Base-by-base conservation (phyloP, 208 protist species). In the Trypanosoma cruzi region DNA sequence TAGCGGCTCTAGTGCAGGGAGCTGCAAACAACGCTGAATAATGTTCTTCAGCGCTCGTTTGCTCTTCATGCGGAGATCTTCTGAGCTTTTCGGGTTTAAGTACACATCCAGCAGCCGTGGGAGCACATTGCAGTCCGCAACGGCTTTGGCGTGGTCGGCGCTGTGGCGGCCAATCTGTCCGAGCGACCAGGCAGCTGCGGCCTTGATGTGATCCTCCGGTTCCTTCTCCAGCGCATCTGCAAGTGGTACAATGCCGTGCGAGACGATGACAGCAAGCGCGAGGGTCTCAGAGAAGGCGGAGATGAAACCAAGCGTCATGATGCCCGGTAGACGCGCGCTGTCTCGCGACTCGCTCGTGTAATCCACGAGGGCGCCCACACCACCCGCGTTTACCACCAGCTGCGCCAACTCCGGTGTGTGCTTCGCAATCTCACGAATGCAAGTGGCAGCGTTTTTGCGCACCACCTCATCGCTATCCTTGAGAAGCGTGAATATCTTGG, bases 221-320 rank as follows among this genome's bases (percentile, higher is more conserved):
- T 98, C 95, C 59, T 63, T 74, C 50, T 98, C 95, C 26, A 99
- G 84, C 7, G 96, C 92, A 42, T 95, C 74, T 8, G 95, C 90
- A 2, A 99, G 79, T 0, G 97, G 96, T 29, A 78, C 69, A 36
- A 99, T 92, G 32, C 96, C 98, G 66, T 97, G 94, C 5, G 88
- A 82, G 10, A 98, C 93, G 70, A 99, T 98, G 31, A 99, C 93
- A 28, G 94, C 86, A 49, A 98, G 82, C 14, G 98, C 98, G 13
- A 99, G 84, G 5, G 97, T 98, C 76, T 99, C 97, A 20, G 92
- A 98, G 81, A 99, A 99, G 53, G 98, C 98, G 26, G 97, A 85
- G 68, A 99, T 99, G 82, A 99, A 99, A 32, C 98, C 98, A 28
- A 99, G 89, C 10, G 98, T 97, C 98, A 99, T 99, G 71, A 99